These are phyloP conservation scores for Trichosporon coremiiforme DNA, from an alignment of 1,284 basidiomycete genomes.

Conservation along the genomic window DNA sequence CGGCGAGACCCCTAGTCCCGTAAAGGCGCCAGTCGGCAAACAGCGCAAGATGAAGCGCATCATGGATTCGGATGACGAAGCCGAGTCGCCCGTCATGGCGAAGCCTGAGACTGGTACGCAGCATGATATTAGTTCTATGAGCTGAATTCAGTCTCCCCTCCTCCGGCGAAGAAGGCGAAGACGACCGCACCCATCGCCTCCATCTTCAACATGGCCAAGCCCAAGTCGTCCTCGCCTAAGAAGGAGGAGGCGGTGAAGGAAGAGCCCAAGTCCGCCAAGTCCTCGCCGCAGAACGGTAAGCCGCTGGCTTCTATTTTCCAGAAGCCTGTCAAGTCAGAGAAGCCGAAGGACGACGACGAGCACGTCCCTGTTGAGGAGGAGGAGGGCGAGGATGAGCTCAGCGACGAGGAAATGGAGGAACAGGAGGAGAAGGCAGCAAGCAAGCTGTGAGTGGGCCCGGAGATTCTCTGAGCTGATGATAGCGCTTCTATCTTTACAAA, in stretches of 20 bases:
- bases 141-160: conserved; percentile 36
- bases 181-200: conserved; percentile 32
- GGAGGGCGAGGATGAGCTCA: conserved; percentile 54
- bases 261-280: conserved; percentile 17
- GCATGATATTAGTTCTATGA: conserved; percentile 19
- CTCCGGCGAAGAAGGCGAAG: conserved; percentile 48
- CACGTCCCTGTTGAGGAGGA: conserved; percentile 53
- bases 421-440: conserved; percentile 64
- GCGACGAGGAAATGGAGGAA: conserved; percentile 58
- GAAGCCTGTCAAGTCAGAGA: conserved; percentile 39
- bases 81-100: conserved; percentile 37
- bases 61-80: conserved; percentile 69
- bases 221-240: background rate
- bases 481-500: conserved; percentile 65
- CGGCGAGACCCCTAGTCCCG: conserved; percentile 34
- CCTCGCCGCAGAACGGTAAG: conserved; percentile 31
- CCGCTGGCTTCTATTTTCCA: conserved; percentile 56
- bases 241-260: background rate
- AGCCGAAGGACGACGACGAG: conserved; percentile 42
- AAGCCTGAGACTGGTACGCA: conserved; percentile 9
- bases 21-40: conserved; percentile 29
- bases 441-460: conserved; percentile 63
- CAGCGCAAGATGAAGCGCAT: conserved; percentile 64
- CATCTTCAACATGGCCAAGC: conserved; percentile 34
- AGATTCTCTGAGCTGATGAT: conserved; percentile 13